Conservation (phyloP, 495 filamentous ascomycete genomes). For the Penicillium angulare region DNA sequence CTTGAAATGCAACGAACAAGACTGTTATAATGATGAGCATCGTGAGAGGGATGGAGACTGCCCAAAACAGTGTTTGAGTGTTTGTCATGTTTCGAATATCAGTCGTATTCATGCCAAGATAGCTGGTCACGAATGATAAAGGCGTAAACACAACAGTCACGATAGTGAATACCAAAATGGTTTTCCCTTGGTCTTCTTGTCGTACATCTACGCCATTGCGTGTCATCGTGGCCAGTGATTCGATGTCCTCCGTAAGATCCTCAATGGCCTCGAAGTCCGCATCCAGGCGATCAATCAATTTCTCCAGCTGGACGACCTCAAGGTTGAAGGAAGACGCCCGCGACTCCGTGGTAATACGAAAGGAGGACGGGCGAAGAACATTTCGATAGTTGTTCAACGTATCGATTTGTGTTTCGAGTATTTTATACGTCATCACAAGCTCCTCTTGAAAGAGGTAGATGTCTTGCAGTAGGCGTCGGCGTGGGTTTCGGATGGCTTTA, state of each 20-base stretch:
- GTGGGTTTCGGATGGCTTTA: background rate
- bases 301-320: background rate
- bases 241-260: background rate
- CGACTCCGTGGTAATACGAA: background rate
- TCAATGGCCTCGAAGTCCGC: background rate
- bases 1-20: background rate
- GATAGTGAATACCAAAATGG: conserved; percentile 37
- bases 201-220: background rate
- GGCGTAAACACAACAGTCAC: conserved; percentile 50
- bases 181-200: conserved; percentile 22
- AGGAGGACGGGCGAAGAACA: background rate
- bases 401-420: background rate
- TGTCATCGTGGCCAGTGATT: background rate
- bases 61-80: conserved; percentile 51
- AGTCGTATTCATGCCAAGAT: conserved; percentile 48
- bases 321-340: background rate
- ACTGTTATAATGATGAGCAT: conserved; percentile 20
- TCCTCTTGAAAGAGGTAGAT: background rate
- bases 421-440: background rate
- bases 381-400: background rate
- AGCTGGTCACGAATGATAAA: conserved; percentile 33
- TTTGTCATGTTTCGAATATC: conserved; percentile 50
- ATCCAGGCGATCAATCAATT: background rate
- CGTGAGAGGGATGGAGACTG: conserved; percentile 43
- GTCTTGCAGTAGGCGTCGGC: background rate